Evolutionary conservation across 176 grass and related monocot genomes (phyloP).

Genomic region (Phoenix roebelenii): DNA sequence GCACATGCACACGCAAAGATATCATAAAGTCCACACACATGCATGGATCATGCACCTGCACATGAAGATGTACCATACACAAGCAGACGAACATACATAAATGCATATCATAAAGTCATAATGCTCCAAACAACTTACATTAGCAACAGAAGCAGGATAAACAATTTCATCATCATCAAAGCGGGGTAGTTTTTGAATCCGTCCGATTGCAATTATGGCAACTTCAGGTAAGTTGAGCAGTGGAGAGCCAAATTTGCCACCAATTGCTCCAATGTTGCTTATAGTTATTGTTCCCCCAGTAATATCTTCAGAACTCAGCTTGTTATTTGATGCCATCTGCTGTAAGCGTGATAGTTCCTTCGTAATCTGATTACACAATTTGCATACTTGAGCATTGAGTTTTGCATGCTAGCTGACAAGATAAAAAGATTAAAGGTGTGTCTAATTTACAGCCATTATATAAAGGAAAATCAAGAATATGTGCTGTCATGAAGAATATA

Average conservation of each 20-base stretch:
- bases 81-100: no score
- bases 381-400: background rate
- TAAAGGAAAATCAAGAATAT: no score
- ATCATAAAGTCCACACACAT: no score
- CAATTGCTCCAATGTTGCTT: constrained; percentile 93
- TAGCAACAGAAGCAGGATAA: constrained; percentile 68
- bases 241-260: constrained; percentile 92
- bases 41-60: no score
- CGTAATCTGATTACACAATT: constrained; percentile 52
- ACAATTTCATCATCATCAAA: constrained; percentile 51
- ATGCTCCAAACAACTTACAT: constrained; percentile 32
- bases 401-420: background rate
- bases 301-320: constrained; percentile 56
- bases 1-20: no score
- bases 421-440: no score
- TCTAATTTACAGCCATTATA: no score
- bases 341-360: constrained; percentile 70
- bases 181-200: constrained; percentile 72
- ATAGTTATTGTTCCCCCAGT: constrained; percentile 80
- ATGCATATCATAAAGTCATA: constrained; percentile 1
- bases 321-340: constrained; percentile 61
- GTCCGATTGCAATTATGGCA: constrained; percentile 84
- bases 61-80: no score
- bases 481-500: no score
- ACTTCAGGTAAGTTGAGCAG: constrained; percentile 95